Percentiles rank a stretch among this genome's conserved stretches.
Evolutionary conservation across 2,329 filamentous ascomycete species (phyloP).

Genomic region (Calonectria pauciramosa): DNA sequence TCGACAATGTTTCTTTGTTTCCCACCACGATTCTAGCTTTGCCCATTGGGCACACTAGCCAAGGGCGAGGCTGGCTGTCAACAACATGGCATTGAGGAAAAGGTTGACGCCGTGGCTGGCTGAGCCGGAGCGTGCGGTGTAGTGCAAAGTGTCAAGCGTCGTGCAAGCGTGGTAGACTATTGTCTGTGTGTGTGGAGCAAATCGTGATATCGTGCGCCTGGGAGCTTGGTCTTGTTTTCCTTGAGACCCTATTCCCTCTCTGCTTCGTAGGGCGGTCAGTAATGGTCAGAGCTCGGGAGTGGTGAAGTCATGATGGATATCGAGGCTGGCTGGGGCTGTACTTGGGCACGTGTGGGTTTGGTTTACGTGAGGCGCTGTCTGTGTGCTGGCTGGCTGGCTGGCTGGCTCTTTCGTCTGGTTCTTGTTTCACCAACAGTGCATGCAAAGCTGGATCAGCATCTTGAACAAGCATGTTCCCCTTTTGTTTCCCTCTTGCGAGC

Average conservation of each 20-base stretch:
- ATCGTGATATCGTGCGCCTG: neutral
- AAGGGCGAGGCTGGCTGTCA: neutral
- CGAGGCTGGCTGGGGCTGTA: neutral
- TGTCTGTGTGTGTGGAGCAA: neutral
- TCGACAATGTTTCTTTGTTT: neutral
- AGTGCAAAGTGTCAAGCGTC: neutral
- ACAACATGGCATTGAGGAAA: neutral
- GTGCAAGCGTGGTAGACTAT: neutral
- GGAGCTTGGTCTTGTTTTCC: neutral
- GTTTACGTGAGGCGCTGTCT: neutral
- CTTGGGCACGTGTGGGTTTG: neutral
- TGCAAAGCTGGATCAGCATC: neutral
- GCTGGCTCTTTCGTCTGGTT: neutral
- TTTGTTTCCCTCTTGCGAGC: neutral
- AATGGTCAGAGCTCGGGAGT: neutral
- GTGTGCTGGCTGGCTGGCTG: neutral
- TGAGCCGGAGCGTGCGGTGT: neutral
- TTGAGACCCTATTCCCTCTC: neutral
- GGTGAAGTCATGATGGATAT: neutral
- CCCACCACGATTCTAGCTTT: neutral
- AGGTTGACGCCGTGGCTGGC: conserved; percentile 12
- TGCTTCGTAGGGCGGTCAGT: neutral
- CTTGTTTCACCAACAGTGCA: neutral
- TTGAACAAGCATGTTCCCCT: neutral
- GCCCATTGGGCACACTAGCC: neutral